Evolutionary conservation across 768 basidiomycete species (phyloP), one percentile per base, ranked within the genome.

Genomic region (Suillus alpinus): DNA sequence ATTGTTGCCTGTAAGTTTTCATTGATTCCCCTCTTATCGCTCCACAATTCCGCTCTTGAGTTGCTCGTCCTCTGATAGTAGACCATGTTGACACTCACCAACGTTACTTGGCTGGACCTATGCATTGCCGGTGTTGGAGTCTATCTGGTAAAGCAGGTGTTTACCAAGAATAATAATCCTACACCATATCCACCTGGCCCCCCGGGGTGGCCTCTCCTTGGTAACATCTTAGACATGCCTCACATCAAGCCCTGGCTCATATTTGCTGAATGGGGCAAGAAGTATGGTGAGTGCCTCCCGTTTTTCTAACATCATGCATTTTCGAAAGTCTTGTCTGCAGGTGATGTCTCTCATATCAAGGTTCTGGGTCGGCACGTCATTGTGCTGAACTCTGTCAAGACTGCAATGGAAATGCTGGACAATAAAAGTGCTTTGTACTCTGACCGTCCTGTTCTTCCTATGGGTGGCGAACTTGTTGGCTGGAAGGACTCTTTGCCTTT

Each of bases 261-360:
- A 10, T 77, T 75, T 56, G 63, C 72, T 16, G 69, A 71, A 16
- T 79, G 78, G 78, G 76, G 74, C 0, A 57, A 69, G 16, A 70
- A 73, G 67, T 78, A 71, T 66, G 78, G 78, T 77, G 59, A 34
- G 63, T 59, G 23, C 23, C 16, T 10, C 29, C 12, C 6, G 32
- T 20, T 55, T 23, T 4, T 16, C n/a, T 40, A 6, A 31, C 26
- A 12, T 8, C 14, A 1, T 47, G 34, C 34, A 10, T 36, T 36
- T 36, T 36, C 34, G 2, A 36, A 9, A 10, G 9, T 37, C 32
- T 6, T 32, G 47, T 7, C 55, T 36, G 18, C 64, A 84, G 84
- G 84, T 55, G 81, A 81, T 62, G 81, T 86, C n/a, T 81, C 77
- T 68, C 83, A 81, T 39, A 79, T 83, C 16, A 83, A 79, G n/a